Evolutionary conservation across 768 basidiomycete species (phyloP).

Genomic region (Rhodotorula kratochvilovae): DNA sequence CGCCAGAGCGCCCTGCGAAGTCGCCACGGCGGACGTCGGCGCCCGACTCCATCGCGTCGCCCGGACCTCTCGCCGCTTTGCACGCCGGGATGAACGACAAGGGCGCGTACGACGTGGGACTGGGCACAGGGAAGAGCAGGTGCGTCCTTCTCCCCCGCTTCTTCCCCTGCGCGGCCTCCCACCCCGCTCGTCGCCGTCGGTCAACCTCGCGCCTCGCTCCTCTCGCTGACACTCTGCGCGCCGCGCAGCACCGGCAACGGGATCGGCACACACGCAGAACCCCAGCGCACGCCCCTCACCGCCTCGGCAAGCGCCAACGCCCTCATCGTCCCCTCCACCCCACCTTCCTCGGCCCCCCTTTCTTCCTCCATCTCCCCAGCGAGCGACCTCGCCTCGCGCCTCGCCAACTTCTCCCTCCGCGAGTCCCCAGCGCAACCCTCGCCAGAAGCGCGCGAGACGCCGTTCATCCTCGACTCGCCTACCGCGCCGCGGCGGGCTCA

Average conservation of each 20-base stretch:
- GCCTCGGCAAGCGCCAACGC: not conserved
- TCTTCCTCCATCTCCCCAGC: not conserved
- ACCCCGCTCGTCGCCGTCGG: not conserved
- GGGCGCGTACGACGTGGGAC: not conserved
- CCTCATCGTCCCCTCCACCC: not conserved
- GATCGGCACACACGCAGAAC: fast-evolving
- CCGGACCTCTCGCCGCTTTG: no score
- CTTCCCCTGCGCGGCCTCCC: not conserved
- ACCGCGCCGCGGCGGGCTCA: not conserved
- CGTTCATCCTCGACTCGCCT: not conserved
- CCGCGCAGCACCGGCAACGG: not conserved
- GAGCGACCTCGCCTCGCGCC: constrained; percentile 8
- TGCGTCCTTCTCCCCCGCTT: not conserved
- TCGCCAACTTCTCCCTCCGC: constrained; percentile 11
- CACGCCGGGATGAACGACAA: no score
- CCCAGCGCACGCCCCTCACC: not conserved
- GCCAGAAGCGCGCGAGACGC: not conserved
- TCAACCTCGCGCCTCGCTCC: not conserved
- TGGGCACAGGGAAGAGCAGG: not conserved
- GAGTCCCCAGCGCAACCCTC: not conserved
- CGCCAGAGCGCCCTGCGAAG: no score
- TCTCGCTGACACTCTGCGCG: not conserved
- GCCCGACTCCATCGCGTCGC: no score
- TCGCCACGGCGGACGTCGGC: no score
- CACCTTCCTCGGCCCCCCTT: not conserved